Evolutionary conservation across 2,329 filamentous ascomycete genomes (phyloP).

Genomic region (Talaromyces islandicus): DNA sequence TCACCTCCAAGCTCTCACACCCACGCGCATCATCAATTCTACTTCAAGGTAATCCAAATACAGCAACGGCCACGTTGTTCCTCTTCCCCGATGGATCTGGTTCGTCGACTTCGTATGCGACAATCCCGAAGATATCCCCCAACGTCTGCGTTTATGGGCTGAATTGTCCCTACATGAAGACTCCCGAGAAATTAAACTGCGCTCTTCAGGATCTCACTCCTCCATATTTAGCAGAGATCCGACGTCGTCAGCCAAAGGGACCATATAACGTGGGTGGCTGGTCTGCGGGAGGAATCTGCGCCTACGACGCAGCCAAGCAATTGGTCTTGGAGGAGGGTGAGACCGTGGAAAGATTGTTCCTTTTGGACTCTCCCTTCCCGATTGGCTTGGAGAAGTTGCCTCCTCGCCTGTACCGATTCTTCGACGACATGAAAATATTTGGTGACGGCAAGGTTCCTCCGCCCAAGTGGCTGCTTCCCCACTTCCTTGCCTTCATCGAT

Average conservation of each 20-base stretch:
- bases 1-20: constrained; percentile 17
- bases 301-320: constrained; percentile 60
- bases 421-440: constrained; percentile 43
- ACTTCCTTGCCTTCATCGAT: constrained; percentile 47
- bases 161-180: constrained; percentile 41
- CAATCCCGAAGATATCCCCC: constrained; percentile 34
- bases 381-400: constrained; percentile 64
- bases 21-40: constrained; percentile 38
- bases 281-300: constrained; percentile 71
- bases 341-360: constrained; percentile 53
- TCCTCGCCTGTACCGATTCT: constrained; percentile 44
- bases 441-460: constrained; percentile 38
- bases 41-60: constrained; percentile 38
- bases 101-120: constrained; percentile 41
- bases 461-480: constrained; percentile 46
- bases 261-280: constrained; percentile 66
- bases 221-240: constrained; percentile 40
- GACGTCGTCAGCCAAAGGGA: constrained; percentile 41
- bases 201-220: constrained; percentile 30
- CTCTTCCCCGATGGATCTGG: constrained; percentile 43
- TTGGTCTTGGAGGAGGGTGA: constrained; percentile 52
- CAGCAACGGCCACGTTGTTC: constrained; percentile 36
- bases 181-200: constrained; percentile 28
- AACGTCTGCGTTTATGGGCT: constrained; percentile 39
- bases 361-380: constrained; percentile 63